Percentiles rank a stretch among this genome's conserved stretches.
Conservation (phyloP, 495 filamentous ascomycete genomes). For the Penicillium waksmanii region DNA sequence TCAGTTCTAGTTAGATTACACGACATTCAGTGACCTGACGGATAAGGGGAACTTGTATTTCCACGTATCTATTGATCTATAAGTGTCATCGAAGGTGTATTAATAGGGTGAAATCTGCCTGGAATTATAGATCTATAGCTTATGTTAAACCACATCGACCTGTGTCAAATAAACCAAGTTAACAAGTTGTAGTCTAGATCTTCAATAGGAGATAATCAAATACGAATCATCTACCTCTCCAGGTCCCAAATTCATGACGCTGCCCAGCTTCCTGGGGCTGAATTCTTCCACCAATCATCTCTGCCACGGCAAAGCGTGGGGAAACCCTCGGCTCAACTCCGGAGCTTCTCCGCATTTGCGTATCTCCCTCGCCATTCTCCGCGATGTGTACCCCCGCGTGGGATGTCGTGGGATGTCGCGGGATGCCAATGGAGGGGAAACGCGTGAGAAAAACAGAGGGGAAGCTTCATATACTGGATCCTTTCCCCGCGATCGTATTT, state of each 20-base stretch:
- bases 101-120: too few species aligned
- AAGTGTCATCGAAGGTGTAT: not conserved
- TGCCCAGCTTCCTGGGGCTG: not conserved
- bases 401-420: slow-evolving; percentile 12
- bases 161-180: too few species aligned
- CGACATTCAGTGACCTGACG: slow-evolving; percentile 56
- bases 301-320: not conserved
- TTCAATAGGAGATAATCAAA: too few species aligned
- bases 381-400: slow-evolving; percentile 19
- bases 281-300: slow-evolving; percentile 19
- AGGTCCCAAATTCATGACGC: too few species aligned
- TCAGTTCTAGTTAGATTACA: too few species aligned
- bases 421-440: not conserved
- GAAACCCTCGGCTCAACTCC: slow-evolving; percentile 4
- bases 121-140: too few species aligned
- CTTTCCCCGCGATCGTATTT: not conserved
- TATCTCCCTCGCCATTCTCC: not conserved
- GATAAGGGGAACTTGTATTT: slow-evolving; percentile 56
- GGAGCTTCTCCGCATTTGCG: slow-evolving; percentile 12
- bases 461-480: not conserved
- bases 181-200: too few species aligned
- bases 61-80: slow-evolving; percentile 25
- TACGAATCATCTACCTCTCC: too few species aligned
- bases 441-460: not conserved
- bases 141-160: too few species aligned